Evolutionary conservation across 2,329 filamentous ascomycete species (phyloP).

Genomic region (Xylariaceae sp.): DNA sequence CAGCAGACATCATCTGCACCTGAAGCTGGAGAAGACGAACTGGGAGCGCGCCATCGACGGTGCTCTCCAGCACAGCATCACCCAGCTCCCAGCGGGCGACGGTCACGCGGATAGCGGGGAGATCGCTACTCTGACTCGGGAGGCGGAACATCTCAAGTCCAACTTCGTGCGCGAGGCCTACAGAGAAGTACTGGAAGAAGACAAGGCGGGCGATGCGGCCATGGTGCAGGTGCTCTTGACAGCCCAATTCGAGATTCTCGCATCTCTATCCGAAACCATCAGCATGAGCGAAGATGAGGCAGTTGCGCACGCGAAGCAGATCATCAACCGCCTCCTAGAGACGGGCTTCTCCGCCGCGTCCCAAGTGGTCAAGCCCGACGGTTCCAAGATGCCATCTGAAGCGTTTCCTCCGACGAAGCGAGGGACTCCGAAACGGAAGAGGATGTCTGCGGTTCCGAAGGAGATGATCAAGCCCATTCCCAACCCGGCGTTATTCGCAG

Average conservation of each 20-base stretch:
- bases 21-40: conserved; percentile 69
- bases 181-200: conserved; percentile 72
- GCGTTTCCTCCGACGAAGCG: conserved; percentile 63
- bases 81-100: conserved; percentile 70
- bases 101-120: conserved; percentile 60
- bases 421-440: conserved; percentile 74
- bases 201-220: conserved; percentile 71
- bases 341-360: conserved; percentile 68
- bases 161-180: conserved; percentile 78
- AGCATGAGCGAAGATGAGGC: conserved; percentile 80
- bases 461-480: conserved; percentile 40
- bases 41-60: conserved; percentile 89
- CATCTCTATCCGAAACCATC: conserved; percentile 75
- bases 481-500: conserved; percentile 36
- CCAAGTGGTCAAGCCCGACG: conserved; percentile 88
- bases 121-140: conserved; percentile 65
- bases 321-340: conserved; percentile 73
- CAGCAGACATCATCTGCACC: conserved; percentile 85
- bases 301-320: conserved; percentile 68
- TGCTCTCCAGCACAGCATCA: conserved; percentile 77
- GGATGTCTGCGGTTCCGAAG: conserved; percentile 35
- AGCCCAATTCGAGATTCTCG: conserved; percentile 86
- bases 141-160: conserved; percentile 79
- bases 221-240: conserved; percentile 78
- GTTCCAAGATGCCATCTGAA: conserved; percentile 55